Conservation (phyloP, 2,329 filamentous ascomycete genomes). For the Phialophora chinensis region DNA sequence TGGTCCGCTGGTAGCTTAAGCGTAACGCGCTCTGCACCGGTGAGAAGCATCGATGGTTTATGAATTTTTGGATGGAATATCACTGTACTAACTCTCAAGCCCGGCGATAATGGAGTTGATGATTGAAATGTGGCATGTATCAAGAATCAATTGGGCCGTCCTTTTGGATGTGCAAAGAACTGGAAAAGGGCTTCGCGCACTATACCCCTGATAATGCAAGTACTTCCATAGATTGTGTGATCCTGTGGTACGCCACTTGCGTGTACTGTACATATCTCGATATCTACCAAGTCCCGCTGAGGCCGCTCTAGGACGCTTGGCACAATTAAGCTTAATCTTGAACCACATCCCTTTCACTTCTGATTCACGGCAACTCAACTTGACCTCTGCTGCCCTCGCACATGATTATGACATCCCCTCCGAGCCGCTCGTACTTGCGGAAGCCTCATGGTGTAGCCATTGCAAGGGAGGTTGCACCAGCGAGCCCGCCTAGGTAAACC, state of each 20-base stretch:
- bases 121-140: conserved; percentile 3
- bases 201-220: background rate
- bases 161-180: background rate
- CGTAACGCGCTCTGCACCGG: conserved; percentile 7
- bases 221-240: background rate
- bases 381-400: background rate
- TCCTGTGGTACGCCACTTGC: background rate
- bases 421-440: no score
- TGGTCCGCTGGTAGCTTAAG: conserved; percentile 45
- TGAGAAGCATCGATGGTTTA: conserved; percentile 12
- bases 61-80: conserved; percentile 2
- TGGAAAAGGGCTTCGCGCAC: background rate
- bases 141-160: background rate
- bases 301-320: background rate
- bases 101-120: conserved; percentile 9
- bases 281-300: background rate
- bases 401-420: background rate
- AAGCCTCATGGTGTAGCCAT: background rate
- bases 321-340: background rate
- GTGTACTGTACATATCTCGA: no score
- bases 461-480: background rate
- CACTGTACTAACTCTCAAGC: conserved; percentile 3
- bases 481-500: background rate
- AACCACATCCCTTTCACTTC: background rate
- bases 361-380: background rate